Base-by-base conservation (phyloP, 441 rosid genomes). In the Adansonia grandidieri region DNA sequence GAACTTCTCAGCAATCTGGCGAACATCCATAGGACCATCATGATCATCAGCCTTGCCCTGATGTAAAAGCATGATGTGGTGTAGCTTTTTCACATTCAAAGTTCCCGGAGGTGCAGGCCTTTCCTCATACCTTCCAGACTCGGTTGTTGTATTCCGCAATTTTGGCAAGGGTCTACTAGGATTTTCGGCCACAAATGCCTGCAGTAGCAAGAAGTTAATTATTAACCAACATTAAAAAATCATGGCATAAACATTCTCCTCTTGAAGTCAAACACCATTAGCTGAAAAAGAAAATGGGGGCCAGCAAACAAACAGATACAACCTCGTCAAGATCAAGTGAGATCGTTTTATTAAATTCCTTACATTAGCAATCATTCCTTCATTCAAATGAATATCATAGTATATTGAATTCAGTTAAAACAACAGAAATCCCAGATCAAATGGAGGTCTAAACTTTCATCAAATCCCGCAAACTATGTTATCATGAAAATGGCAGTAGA, bases 11-110 rank as follows among this genome's bases (percentile, higher is more conserved):
- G 99, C 97, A 32, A 96, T 93, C 82, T 86, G 90, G 5, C 80
- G 82, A 28, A 82, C 79, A 76, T 87, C 88, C 93, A 93, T 89
- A 2, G 90, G 88, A 11, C 94, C 91, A 0, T 76, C 54, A n/a
- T 86, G 91, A 82, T 87, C 97, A 54, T 86, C 93, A 17, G 93
- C 90, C 80, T 92, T 93, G 73, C 99, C 99, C 77, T 89, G 91
- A 80, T 86, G 84, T 65, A 93, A 86, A 75, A 88, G 95, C 86
- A 96, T 86, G 83, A 95, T 85, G 68, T 89, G 91, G 57, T 89
- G 91, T 72, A 95, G 82, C 89, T 95, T 98, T 61, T 89, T 93
- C 74, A 91, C 91, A 47, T 93, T 93, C 57, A 95, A 75, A 20
- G 95, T 93, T 65, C 98, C 98, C 37, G 89, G 89, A 72, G 95